phyloP scores from a whole-genome alignment of 2,329 filamentous ascomycete species.

The Parastagonospora avenae region DNA sequence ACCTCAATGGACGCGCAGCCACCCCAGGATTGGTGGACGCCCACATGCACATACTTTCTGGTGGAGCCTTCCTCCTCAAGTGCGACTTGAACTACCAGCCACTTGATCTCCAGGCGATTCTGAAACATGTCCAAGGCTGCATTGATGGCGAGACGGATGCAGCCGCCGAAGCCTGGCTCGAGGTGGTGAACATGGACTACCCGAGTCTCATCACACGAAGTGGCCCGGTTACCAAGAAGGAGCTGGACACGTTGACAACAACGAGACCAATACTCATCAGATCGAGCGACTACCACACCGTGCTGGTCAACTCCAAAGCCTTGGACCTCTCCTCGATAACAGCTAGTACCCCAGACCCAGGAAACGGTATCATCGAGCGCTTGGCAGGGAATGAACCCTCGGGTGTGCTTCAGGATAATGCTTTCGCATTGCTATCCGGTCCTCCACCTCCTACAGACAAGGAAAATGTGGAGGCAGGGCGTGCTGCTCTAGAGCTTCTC shows the following conservation, averaged over 20 bases:
- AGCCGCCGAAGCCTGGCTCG: conserved; percentile 1
- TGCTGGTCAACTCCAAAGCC: not conserved
- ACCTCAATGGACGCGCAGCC: conserved; percentile 3
- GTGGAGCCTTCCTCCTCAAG: conserved; percentile 4
- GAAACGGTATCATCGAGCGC: not conserved
- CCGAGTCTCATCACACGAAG: conserved; percentile 1
- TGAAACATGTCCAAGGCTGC: not conserved
- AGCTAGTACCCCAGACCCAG: conserved; percentile 1
- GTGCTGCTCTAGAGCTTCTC: conserved; percentile 1
- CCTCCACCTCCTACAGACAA: conserved; percentile 1
- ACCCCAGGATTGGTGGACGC: conserved; percentile 6
- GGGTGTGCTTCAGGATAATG: conserved; percentile 3
- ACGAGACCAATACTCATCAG: not conserved
- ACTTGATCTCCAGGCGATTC: not conserved
- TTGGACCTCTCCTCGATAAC: conserved; percentile 5
- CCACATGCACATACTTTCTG: conserved; percentile 4
- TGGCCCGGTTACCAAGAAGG: not conserved
- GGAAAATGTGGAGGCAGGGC: conserved; percentile 1
- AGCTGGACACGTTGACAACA: not conserved
- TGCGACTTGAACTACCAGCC: conserved; percentile 7
- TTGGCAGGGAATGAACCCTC: conserved; percentile 5
- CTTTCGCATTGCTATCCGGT: not conserved
- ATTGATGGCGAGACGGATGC: conserved; percentile 4
- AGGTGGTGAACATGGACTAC: conserved; percentile 8
- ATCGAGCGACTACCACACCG: conserved; percentile 3